Evolutionary conservation across 2,329 filamentous ascomycete genomes (phyloP).

Genomic region (Sporothrix curviconia): DNA sequence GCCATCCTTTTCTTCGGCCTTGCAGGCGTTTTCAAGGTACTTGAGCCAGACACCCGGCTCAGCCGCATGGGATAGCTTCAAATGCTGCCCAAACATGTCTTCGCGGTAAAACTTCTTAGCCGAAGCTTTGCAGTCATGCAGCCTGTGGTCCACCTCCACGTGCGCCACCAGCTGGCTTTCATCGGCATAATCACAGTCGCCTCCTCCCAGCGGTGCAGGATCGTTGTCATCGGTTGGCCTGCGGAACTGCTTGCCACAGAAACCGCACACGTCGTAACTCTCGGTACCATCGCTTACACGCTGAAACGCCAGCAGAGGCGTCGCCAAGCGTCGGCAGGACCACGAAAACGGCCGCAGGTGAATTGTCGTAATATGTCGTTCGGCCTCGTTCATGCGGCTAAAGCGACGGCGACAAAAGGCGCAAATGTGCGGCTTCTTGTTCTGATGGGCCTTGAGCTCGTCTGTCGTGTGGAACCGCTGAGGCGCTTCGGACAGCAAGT

Average conservation of each 20-base stretch:
- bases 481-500: conserved; percentile 19
- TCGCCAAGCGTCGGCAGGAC: conserved; percentile 18
- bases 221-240: no score
- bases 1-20: conserved; percentile 16
- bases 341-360: conserved; percentile 20
- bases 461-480: conserved; percentile 18
- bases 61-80: conserved; percentile 20
- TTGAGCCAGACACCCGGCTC: conserved; percentile 21
- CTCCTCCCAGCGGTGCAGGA: no score
- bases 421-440: conserved; percentile 21
- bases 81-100: conserved; percentile 22
- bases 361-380: conserved; percentile 21
- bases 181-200: background rate
- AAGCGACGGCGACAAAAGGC: conserved; percentile 20
- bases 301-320: conserved; percentile 17
- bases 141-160: conserved; percentile 18
- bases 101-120: conserved; percentile 20
- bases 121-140: conserved; percentile 19
- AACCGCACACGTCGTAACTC: conserved; percentile 18
- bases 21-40: conserved; percentile 20
- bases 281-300: conserved; percentile 12
- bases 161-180: conserved; percentile 1
- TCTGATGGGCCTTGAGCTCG: conserved; percentile 18
- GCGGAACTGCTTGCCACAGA: conserved; percentile 19
- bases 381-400: conserved; percentile 21